phyloP scores from a whole-genome alignment of 441 rosid species.

The Populus hybrid region DNA sequence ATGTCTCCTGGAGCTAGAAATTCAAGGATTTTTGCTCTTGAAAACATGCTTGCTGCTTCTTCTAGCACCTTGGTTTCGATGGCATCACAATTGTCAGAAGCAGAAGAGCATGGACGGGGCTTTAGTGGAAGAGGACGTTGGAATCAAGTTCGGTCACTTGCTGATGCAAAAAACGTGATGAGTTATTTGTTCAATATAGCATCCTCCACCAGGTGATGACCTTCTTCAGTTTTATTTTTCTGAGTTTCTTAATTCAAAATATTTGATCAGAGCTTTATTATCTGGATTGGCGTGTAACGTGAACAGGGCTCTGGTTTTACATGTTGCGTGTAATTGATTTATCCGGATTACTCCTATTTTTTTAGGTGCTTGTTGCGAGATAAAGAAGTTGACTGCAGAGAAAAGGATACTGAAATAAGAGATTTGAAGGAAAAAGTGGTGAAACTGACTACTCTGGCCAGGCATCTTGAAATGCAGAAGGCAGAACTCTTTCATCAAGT shows the following conservation, averaged over 20 bases:
- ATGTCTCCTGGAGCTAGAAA: conserved; percentile 98
- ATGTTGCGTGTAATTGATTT: not conserved
- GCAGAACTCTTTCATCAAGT: conserved; percentile 65
- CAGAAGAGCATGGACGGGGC: conserved; percentile 87
- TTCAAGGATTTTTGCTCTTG: conserved; percentile 90
- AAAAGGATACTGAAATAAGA: conserved; percentile 63
- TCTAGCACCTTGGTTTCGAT: conserved; percentile 85
- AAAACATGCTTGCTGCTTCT: conserved; percentile 92
- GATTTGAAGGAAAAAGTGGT: conserved; percentile 75
- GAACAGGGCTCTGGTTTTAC: not conserved
- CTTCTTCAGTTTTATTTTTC: not conserved
- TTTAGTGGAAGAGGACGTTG: conserved; percentile 95
- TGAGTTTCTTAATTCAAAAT: not conserved
- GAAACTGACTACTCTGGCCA: conserved; percentile 50
- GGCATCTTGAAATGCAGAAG: conserved; percentile 67
- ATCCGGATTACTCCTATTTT: conserved; percentile 8
- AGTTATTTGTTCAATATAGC: conserved; percentile 80
- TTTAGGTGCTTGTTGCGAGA: conserved; percentile 77
- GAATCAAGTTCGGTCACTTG: conserved; percentile 91
- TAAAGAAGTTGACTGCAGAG: conserved; percentile 80
- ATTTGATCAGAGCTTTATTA: not conserved
- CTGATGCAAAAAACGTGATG: conserved; percentile 87
- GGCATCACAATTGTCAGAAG: conserved; percentile 98
- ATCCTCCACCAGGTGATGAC: conserved; percentile 69
- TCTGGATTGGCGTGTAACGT: not conserved